phyloP scores from a whole-genome alignment of 148 eudicot genomes.

The Gaultheria prostrata region DNA sequence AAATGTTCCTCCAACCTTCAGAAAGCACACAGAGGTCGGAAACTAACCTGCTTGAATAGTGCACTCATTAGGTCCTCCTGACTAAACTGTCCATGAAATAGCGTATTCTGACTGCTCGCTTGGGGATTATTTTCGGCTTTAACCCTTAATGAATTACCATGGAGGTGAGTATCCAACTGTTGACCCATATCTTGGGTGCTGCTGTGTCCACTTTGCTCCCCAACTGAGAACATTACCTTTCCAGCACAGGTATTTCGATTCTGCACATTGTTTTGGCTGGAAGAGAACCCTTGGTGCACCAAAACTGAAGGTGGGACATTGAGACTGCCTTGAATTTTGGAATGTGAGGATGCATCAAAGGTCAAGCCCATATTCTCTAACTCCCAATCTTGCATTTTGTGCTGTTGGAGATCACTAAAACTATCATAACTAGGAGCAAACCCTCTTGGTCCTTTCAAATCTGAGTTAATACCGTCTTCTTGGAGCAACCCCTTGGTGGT shows the following conservation, averaged over 20 bases:
- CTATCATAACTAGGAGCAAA: conserved; percentile 54
- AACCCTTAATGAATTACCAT: conserved; percentile 41
- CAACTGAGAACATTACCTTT: conserved; percentile 38
- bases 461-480: conserved; percentile 40
- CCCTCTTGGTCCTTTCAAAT: conserved; percentile 51
- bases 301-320: conserved; percentile 55
- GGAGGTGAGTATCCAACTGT: conserved; percentile 29
- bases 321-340: conserved; percentile 31
- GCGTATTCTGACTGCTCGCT: conserved; percentile 36
- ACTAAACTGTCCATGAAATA: conserved; percentile 47
- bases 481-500: conserved; percentile 41
- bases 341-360: conserved; percentile 35
- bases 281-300: conserved; percentile 48
- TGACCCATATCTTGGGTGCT: conserved; percentile 33
- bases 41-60: conserved; percentile 68
- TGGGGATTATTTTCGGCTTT: conserved; percentile 60
- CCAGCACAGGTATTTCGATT: conserved; percentile 32
- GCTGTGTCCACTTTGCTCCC: conserved; percentile 32
- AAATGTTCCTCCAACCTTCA: neutral
- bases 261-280: conserved; percentile 34
- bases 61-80: conserved; percentile 84
- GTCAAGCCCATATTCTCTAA: conserved; percentile 40
- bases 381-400: conserved; percentile 61
- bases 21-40: neutral
- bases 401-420: conserved; percentile 52